Conservation (phyloP, 2,329 filamentous ascomycete species). For the Grosmannia huntii region DNA sequence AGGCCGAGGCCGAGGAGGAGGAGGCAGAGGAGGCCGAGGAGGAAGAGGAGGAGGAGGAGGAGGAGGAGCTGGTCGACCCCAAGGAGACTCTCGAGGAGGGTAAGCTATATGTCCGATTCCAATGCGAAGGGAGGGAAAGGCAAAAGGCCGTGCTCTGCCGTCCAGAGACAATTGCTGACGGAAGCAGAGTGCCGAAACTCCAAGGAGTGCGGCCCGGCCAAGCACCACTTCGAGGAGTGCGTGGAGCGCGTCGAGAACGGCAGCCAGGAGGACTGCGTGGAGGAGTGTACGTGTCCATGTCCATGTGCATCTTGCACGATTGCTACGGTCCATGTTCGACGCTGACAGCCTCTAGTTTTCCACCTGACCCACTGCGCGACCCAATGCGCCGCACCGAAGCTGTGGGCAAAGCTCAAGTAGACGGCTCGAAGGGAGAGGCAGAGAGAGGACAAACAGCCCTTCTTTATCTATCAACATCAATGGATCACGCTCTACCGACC, state of each 20-base stretch:
- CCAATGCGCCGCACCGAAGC: constrained; percentile 88
- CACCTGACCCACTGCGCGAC: constrained; percentile 94
- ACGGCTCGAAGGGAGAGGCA: background rate
- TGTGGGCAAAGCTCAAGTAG: constrained; percentile 87
- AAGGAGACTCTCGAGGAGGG: constrained; percentile 87
- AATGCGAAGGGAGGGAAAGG: background rate
- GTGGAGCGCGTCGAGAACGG: constrained; percentile 83
- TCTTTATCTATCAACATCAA: no score
- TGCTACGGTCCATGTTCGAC: background rate
- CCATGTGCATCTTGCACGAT: background rate
- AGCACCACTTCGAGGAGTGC: constrained; percentile 98
- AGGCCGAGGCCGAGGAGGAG: constrained; percentile 52
- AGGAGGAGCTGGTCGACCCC: constrained; percentile 70
- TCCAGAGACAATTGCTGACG: constrained; percentile 3
- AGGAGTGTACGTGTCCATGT: constrained; percentile 68
- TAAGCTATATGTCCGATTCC: constrained; percentile 22
- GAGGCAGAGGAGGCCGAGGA: constrained; percentile 35
- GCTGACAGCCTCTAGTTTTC: constrained; percentile 56
- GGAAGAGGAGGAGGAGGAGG: constrained; percentile 61
- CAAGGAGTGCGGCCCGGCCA: constrained; percentile 68
- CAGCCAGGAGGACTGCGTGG: constrained; percentile 88
- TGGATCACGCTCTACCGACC: no score
- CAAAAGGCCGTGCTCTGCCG: no score
- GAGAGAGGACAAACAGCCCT: background rate
- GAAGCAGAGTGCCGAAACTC: constrained; percentile 76